A percentile compares a stretch with the other conserved stretches of the same genome.
Evolutionary conservation across 768 basidiomycete species (phyloP).

Genomic region (Russula olivacea): DNA sequence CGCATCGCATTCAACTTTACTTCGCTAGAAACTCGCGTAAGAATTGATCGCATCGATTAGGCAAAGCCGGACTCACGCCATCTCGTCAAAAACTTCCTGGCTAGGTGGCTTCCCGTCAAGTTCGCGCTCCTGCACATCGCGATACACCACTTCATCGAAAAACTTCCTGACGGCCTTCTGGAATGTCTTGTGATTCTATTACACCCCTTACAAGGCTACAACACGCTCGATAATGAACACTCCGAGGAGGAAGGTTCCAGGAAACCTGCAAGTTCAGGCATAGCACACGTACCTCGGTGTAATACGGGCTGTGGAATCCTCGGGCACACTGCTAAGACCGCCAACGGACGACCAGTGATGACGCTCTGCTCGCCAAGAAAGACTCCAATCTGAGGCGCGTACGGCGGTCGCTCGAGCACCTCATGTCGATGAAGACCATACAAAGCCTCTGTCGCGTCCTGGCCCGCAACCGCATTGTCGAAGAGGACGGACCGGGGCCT

Average conservation of each 20-base stretch:
- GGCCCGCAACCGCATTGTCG: constrained; percentile 44
- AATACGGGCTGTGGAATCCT: constrained; percentile 73
- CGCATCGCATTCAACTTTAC: constrained; percentile 84
- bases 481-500: constrained; percentile 71
- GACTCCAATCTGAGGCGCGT: constrained; percentile 60
- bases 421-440: constrained; percentile 82
- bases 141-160: constrained; percentile 59
- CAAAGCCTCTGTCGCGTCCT: constrained; percentile 82
- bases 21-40: constrained; percentile 37
- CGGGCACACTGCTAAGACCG: constrained; percentile 61
- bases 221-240: constrained; percentile 38
- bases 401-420: constrained; percentile 68
- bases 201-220: constrained; percentile 33
- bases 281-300: constrained; percentile 43
- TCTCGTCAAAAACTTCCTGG: constrained; percentile 69
- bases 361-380: constrained; percentile 55
- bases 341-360: constrained; percentile 48
- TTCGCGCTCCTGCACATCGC: constrained; percentile 55
- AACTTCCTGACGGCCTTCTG: constrained; percentile 58
- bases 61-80: constrained; percentile 50
- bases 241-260: neutral
- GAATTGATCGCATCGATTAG: constrained; percentile 16
- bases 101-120: constrained; percentile 84
- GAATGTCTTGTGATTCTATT: constrained; percentile 56
- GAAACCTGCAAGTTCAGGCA: too few relatives aligned